phyloP scores from a whole-genome alignment of 2,329 filamentous ascomycete genomes.

The Apiospora malaysiana region DNA sequence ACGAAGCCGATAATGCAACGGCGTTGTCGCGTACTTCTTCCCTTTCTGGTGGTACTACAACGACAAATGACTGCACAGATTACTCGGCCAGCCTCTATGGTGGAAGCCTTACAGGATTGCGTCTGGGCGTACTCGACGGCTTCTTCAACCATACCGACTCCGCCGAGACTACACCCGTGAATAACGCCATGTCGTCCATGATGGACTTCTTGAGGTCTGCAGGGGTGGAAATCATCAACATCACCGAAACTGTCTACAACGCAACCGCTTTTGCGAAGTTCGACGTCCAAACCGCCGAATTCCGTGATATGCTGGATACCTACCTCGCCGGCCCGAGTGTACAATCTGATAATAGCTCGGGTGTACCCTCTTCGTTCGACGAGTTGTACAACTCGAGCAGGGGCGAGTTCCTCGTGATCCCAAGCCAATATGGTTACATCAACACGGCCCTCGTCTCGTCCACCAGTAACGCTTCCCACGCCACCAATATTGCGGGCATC shows the following conservation, averaged over 20 bases:
- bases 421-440: conserved; percentile 61
- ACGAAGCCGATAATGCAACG: conserved; percentile 58
- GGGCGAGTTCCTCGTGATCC: conserved; percentile 64
- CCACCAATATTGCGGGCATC: conserved; percentile 53
- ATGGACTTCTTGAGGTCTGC: conserved; percentile 50
- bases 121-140: conserved; percentile 48
- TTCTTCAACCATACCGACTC: conserved; percentile 62
- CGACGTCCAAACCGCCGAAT: conserved; percentile 68
- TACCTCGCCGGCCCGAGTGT: conserved; percentile 56
- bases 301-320: conserved; percentile 57
- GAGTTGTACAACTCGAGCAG: conserved; percentile 51
- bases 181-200: conserved; percentile 54
- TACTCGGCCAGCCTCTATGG: conserved; percentile 49
- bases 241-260: conserved; percentile 57
- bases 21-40: conserved; percentile 31
- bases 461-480: conserved; percentile 56
- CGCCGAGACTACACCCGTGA: conserved; percentile 63
- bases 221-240: conserved; percentile 57
- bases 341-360: too few species aligned
- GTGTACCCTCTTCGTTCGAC: conserved; percentile 48
- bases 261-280: conserved; percentile 53
- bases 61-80: conserved; percentile 43
- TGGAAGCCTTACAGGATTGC: conserved; percentile 35
- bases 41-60: conserved; percentile 43
- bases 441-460: conserved; percentile 57